Percentiles rank a stretch among this genome's conserved stretches.
Conservation (phyloP, 306 rosid species). For the Cicer pinnatifidum region DNA sequence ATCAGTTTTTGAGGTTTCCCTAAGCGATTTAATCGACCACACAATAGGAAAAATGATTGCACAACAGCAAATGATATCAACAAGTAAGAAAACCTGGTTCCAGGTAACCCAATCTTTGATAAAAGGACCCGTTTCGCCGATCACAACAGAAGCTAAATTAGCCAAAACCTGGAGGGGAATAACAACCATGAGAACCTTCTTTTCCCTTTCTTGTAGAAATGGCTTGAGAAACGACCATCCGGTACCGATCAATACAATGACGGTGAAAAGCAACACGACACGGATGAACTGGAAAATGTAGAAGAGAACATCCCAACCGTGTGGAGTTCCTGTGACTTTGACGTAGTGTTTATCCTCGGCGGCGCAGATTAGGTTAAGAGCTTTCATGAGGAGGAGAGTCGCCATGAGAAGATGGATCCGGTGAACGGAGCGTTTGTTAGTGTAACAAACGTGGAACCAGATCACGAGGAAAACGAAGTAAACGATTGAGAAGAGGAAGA, state of each 20-base stretch:
- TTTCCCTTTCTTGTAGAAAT: slow-evolving; percentile 79
- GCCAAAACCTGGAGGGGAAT: slow-evolving; percentile 89
- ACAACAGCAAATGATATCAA: slow-evolving; percentile 83
- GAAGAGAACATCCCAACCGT: slow-evolving; percentile 89
- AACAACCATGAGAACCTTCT: slow-evolving; percentile 87
- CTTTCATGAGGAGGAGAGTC: slow-evolving; percentile 68
- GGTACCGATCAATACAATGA: slow-evolving; percentile 80
- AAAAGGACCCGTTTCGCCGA: slow-evolving; percentile 87
- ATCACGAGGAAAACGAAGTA: slow-evolving; percentile 62
- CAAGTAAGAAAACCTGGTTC: slow-evolving; percentile 87
- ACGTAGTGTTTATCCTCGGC: slow-evolving; percentile 91
- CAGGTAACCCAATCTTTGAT: slow-evolving; percentile 88
- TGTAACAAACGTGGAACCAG: slow-evolving; percentile 60
- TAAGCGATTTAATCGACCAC: slow-evolving; percentile 79
- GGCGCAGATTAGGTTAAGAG: slow-evolving; percentile 73
- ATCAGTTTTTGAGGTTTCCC: slow-evolving; percentile 93
- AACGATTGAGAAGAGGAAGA: slow-evolving; percentile 57
- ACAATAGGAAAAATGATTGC: slow-evolving; percentile 90
- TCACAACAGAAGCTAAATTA: slow-evolving; percentile 74
- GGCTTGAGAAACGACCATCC: slow-evolving; percentile 94
- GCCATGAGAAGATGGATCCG: slow-evolving; percentile 85
- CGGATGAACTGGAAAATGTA: slow-evolving; percentile 83
- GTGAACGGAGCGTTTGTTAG: slow-evolving; percentile 63
- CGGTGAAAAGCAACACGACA: slow-evolving; percentile 76
- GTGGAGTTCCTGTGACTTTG: slow-evolving; percentile 82